A percentile compares a stretch with the other conserved stretches of the same genome.
phyloP scores from a whole-genome alignment of 2,329 filamentous ascomycete species.

The Xylaria sp. region DNA sequence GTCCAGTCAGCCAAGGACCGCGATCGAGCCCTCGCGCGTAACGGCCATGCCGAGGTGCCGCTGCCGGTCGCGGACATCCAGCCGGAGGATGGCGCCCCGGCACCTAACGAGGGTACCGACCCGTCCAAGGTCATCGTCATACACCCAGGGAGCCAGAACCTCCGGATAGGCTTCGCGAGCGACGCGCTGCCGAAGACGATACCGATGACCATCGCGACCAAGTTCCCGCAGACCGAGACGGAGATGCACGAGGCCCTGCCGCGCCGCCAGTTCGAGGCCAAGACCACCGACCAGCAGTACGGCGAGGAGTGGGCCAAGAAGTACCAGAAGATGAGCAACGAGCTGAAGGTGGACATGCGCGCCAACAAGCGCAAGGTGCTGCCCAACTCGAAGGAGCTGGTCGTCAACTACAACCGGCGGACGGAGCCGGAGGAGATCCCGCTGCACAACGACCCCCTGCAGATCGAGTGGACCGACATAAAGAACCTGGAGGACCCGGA shows the following conservation, averaged over 20 bases:
- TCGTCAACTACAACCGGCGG: constrained; percentile 89
- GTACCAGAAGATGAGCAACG: constrained; percentile 81
- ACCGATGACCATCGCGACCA: constrained; percentile 87
- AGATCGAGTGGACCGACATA: constrained; percentile 94
- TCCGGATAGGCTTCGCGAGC: constrained; percentile 92
- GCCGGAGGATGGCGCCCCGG: constrained; percentile 57
- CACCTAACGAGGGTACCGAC: constrained; percentile 63
- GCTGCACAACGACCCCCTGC: constrained; percentile 91
- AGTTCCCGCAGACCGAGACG: constrained; percentile 76
- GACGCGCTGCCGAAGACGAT: constrained; percentile 93
- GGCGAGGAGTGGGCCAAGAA: constrained; percentile 78
- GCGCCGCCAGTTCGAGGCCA: constrained; percentile 65
- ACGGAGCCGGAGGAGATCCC: constrained; percentile 84
- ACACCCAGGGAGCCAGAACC: constrained; percentile 92
- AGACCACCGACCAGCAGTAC: constrained; percentile 75
- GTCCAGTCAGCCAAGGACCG: constrained; percentile 85
- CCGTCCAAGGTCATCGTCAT: constrained; percentile 93
- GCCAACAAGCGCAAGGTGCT: constrained; percentile 92
- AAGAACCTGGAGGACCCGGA: constrained; percentile 67
- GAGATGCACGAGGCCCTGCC: constrained; percentile 82
- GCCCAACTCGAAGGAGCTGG: constrained; percentile 96
- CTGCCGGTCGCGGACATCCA: constrained; percentile 63
- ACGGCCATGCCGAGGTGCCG: constrained; percentile 67
- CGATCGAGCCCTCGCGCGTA: constrained; percentile 80
- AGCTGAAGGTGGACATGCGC: constrained; percentile 88